phyloP scores from a whole-genome alignment of 805 yeast species.

The Saturnispora diversa region DNA sequence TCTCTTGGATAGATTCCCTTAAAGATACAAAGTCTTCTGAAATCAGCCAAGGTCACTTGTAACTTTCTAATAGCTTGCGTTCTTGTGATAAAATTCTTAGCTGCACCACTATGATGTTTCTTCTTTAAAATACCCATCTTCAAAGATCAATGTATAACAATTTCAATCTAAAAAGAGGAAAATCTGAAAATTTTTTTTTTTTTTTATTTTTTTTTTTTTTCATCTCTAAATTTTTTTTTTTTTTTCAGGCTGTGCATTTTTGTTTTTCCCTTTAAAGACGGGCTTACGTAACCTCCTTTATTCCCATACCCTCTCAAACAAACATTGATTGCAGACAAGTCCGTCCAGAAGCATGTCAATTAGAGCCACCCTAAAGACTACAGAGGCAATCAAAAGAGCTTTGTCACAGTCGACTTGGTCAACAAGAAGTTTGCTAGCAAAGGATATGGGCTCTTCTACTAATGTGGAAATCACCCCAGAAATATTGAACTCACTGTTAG shows the following conservation, averaged over 20 bases:
- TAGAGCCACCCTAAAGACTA: constrained; percentile 15
- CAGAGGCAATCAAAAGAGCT: constrained; percentile 1
- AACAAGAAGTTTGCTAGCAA: constrained; percentile 3
- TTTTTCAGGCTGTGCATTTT: too few relatives aligned
- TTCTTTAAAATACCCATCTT: constrained; percentile 62
- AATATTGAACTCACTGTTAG: constrained; percentile 30
- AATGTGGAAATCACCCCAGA: constrained; percentile 13
- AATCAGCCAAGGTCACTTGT: constrained; percentile 92
- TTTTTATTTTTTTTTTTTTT: not conserved
- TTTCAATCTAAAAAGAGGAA: not conserved
- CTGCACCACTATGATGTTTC: constrained; percentile 81
- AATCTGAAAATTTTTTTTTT: constrained; percentile 4
- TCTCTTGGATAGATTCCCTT: constrained; percentile 97
- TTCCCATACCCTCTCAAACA: too few relatives aligned
- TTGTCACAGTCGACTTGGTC: constrained; percentile 26
- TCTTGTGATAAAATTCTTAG: constrained; percentile 86
- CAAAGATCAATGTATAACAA: not conserved
- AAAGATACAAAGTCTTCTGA: constrained; percentile 93
- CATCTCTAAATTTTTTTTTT: too few relatives aligned
- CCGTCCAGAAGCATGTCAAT: constrained; percentile 16
- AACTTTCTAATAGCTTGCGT: constrained; percentile 88
- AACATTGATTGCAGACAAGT: too few relatives aligned
- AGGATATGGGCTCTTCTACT: not conserved
- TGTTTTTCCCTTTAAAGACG: not conserved
- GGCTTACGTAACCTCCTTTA: not conserved